Base-by-base conservation (phyloP, 148 eudicot genomes). In the Camellia sinensis region DNA sequence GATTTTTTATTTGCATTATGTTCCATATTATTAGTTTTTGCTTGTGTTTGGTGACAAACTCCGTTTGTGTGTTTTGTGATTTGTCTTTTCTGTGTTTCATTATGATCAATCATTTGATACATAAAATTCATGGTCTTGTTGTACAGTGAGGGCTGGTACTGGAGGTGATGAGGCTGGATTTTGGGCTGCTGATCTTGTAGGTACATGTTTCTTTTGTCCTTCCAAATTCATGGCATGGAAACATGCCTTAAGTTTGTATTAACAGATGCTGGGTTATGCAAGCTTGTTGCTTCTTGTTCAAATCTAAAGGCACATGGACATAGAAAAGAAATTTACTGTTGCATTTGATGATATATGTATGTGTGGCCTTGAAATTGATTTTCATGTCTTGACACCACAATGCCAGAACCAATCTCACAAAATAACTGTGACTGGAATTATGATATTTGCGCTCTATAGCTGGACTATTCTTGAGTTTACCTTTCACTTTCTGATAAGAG, bases 161-260 rank as follows among this genome's bases (percentile, higher is more conserved):
- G 99, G 99, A 71, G 99, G 99, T 40, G 99, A 97, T 70, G 99
- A 97, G 79, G 99, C 99, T 87, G 99, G 99, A 86, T 70, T 97
- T 17, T 97, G 98, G 98, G 99, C 95, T 89, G 97, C 91, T 97
- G 99, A 97, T 89, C 99, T 97, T 94, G 99, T 94, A 97, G 98
- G 99, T 97, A 96, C 92, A 92, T 85, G 82, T 81, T 82, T 83
- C 84, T 63, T 82, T 89, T 84, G 80, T 77, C 77, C 71, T 80
- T 82, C 56, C 61, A 37, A 67, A 74, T 53, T 7, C 61, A 46
- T 67, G 50, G 60, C 57, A 41, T 63, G 53, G 1, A 22, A 71
- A 72, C 11, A 50, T 76, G 77, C 12, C 65, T 3, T 80, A 5
- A 72, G 54, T 73, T 73, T n/a, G 7, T 29, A 29, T 52, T 29